Base-by-base conservation (phyloP, 345 rosid species). In the Pugionium cornutum region DNA sequence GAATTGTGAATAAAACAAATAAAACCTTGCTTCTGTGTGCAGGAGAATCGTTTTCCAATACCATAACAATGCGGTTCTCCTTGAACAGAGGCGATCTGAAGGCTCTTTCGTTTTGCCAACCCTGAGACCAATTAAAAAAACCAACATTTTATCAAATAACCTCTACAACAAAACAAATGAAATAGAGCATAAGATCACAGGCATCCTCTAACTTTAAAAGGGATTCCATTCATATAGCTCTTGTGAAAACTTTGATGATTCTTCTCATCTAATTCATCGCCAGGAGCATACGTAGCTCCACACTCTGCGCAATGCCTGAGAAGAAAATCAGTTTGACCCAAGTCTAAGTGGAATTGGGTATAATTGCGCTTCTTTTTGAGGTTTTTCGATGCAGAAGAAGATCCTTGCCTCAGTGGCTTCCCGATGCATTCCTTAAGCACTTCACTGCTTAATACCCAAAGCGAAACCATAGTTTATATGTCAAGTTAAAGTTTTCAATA, bases 311-410 rank as follows among this genome's bases (percentile, higher is more conserved):
- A 94, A 1, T 75, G 62, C 2, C 75, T 86, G 52, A 94, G 81
- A 69, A 83, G 83, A 73, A 94, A 90, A 83, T 94, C 95, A 45
- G 96, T 82, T 67, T 94, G 97, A 26, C 95, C 97, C 26, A 90
- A 66, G 32, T 94, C 96, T 66, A 90, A 72, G 82, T 90, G 84
- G 26, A 88, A 64, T 77, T 88, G 97, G 2, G 89, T 86, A 68
- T 88, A 88, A 65, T 77, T 86, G 51, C 99, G 86, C 72, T 84
- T 94, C 81, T 77, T 86, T 60, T 83, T 81, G n/a, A 83, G 76
- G 28, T 33, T 56, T 58, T 69, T 75, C 26, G 81, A 64, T 11
- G 47, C 70, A 26, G 6, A 56, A 18, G 64, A 42, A 7, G 63
- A 9, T 33, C 71, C 75, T 28, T 67, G 72, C 53, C 58, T 81